Conservation (phyloP, 2,329 filamentous ascomycete species). For the Diaporthe capsici region DNA sequence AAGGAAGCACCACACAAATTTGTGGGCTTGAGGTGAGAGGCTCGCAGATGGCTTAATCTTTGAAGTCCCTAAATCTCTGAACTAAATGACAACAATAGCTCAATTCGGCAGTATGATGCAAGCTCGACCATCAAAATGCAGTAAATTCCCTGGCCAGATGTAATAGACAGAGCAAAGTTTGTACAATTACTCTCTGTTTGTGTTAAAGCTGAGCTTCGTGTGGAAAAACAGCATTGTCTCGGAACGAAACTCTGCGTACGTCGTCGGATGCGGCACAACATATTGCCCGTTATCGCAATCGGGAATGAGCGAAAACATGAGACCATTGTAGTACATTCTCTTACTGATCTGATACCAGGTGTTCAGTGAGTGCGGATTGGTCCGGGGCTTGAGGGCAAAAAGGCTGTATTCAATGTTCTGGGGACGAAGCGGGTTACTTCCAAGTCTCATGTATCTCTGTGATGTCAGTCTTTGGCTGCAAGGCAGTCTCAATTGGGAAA, state of each 20-base stretch:
- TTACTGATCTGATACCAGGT: background rate
- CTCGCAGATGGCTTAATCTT: background rate
- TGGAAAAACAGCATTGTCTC: background rate
- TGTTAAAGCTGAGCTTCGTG: background rate
- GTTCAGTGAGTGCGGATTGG: background rate
- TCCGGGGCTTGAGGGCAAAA: background rate
- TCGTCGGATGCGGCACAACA: background rate
- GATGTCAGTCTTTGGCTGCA: background rate
- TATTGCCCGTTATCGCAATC: background rate
- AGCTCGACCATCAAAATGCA: too few species aligned
- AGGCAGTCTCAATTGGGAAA: background rate
- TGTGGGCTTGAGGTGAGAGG: background rate
- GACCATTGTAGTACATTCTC: background rate
- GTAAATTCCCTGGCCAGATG: too few species aligned
- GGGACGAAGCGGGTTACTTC: background rate
- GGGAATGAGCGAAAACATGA: background rate
- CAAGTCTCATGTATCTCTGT: background rate
- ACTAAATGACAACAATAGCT: too few species aligned
- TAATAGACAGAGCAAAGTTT: background rate
- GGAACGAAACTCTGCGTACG: background rate
- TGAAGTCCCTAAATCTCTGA: background rate
- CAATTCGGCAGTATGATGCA: too few species aligned
- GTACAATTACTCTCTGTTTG: background rate
- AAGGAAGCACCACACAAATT: background rate
- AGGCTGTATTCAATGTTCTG: background rate